These are phyloP conservation scores for Cystobasidiaceae sp. DNA, from an alignment of 1,284 basidiomycete species.

Conservation along the genomic window DNA sequence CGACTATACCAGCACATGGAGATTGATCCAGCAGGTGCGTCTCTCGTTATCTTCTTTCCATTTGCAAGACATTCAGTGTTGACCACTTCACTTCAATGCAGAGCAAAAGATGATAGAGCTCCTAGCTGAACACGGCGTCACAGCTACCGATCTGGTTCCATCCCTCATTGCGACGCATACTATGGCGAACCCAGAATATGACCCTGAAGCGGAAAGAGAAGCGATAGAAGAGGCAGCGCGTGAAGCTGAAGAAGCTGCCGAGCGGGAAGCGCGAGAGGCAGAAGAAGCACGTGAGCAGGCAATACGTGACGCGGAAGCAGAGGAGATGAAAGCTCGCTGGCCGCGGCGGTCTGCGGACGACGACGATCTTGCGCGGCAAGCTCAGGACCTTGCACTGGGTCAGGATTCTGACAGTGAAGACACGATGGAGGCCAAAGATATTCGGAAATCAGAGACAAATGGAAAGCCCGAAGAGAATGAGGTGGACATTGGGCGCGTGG, in stretches of 20 bases:
- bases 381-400: background rate
- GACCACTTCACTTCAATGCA: constrained; percentile 48
- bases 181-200: constrained; percentile 91
- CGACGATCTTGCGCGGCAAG: constrained; percentile 24
- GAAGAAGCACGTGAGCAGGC: background rate
- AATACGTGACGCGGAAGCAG: too few species aligned
- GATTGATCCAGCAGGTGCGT: constrained; percentile 75
- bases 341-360: constrained; percentile 2
- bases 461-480: too few species aligned
- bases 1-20: constrained; percentile 97
- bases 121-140: constrained; percentile 79
- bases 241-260: background rate
- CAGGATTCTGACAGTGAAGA: background rate
- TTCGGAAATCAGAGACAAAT: too few species aligned
- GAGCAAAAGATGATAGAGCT: constrained; percentile 97
- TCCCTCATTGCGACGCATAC: constrained; percentile 91
- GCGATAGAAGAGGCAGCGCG: constrained; percentile 27
- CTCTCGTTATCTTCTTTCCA: background rate
- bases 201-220: constrained; percentile 54
- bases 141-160: constrained; percentile 78
- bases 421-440: too few species aligned
- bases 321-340: background rate
- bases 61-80: background rate
- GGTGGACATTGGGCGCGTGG: too few species aligned
- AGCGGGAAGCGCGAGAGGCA: constrained; percentile 11